Conservation (phyloP, 345 rosid species). For the Gynandropsis gynandra region DNA sequence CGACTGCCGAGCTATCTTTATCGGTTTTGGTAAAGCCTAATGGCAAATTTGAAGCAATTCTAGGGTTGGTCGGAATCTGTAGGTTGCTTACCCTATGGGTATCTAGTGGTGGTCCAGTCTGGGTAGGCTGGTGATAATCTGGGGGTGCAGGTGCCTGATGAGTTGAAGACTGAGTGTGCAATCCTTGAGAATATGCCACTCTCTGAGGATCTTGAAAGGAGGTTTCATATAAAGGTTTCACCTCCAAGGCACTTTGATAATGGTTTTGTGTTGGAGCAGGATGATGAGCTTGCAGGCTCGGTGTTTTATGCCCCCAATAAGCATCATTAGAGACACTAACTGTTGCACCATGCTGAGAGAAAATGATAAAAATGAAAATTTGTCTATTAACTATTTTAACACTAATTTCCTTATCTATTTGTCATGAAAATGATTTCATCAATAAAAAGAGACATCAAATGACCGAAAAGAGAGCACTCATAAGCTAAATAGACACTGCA, state of each 20-base stretch:
- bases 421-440: no score
- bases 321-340: slow-evolving; percentile 54
- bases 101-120: slow-evolving; percentile 43
- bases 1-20: slow-evolving; percentile 43
- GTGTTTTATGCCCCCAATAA: slow-evolving; percentile 61
- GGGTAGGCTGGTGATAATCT: slow-evolving; percentile 47
- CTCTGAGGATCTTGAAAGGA: slow-evolving; percentile 63
- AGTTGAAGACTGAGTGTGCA: slow-evolving; percentile 45
- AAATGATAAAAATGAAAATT: slow-evolving; percentile 20
- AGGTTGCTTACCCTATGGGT: slow-evolving; percentile 66
- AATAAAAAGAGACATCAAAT: no score
- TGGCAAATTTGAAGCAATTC: slow-evolving; percentile 88
- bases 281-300: slow-evolving; percentile 53
- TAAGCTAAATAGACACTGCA: no score
- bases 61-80: slow-evolving; percentile 97
- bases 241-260: slow-evolving; percentile 52
- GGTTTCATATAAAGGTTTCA: slow-evolving; percentile 51
- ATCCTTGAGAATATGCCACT: slow-evolving; percentile 47
- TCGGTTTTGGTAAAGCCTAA: slow-evolving; percentile 58
- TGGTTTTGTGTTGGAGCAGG: slow-evolving; percentile 50
- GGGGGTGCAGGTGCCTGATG: slow-evolving; percentile 35
- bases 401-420: not conserved
- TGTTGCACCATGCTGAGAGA: slow-evolving; percentile 56
- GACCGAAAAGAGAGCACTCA: no score
- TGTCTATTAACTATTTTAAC: not conserved